Percentiles rank a stretch among this genome's conserved stretches.
phyloP scores from a whole-genome alignment of 139 green algal species.

The Chlamydomonas schloesseri region DNA sequence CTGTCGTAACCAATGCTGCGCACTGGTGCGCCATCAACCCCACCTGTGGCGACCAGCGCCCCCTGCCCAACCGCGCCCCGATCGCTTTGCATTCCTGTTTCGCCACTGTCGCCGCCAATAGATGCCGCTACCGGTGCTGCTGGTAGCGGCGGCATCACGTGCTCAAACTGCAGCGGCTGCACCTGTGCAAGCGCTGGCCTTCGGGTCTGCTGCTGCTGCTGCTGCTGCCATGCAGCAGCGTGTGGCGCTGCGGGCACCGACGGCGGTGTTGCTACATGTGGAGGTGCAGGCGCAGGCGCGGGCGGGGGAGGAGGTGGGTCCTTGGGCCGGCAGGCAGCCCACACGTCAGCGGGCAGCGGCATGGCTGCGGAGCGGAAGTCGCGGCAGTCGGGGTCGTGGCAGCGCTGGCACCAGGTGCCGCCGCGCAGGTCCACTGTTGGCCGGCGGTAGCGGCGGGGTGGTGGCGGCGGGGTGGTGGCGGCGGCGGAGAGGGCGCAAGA shows the following conservation, averaged over 20 bases:
- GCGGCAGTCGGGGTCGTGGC: slow-evolving; percentile 44
- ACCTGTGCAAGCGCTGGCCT: too few relatives aligned
- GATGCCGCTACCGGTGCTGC: too few relatives aligned
- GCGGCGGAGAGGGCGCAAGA: too few relatives aligned
- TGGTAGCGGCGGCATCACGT: too few relatives aligned
- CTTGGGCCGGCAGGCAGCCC: neutral
- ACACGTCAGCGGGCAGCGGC: slow-evolving; percentile 4
- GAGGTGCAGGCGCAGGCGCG: neutral
- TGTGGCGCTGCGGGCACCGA: neutral
- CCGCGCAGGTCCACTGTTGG: slow-evolving; percentile 45
- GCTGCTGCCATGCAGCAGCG: neutral
- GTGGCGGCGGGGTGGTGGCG: neutral
- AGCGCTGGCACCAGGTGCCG: slow-evolving; percentile 71
- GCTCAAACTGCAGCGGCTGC: too few relatives aligned
- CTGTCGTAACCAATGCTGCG: neutral
- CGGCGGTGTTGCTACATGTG: neutral
- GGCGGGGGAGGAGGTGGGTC: neutral
- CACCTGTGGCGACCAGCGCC: too few relatives aligned
- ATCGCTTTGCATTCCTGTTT: too few relatives aligned
- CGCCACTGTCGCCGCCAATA: too few relatives aligned
- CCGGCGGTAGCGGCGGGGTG: neutral
- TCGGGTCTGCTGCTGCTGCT: too few relatives aligned
- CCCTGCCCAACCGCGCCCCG: neutral
- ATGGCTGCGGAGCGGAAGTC: slow-evolving; percentile 37
- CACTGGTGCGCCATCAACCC: neutral